Percentiles rank a stretch among this genome's conserved stretches.
phyloP scores from a whole-genome alignment of 1,284 basidiomycete species.

The Trametes versicolor region DNA sequence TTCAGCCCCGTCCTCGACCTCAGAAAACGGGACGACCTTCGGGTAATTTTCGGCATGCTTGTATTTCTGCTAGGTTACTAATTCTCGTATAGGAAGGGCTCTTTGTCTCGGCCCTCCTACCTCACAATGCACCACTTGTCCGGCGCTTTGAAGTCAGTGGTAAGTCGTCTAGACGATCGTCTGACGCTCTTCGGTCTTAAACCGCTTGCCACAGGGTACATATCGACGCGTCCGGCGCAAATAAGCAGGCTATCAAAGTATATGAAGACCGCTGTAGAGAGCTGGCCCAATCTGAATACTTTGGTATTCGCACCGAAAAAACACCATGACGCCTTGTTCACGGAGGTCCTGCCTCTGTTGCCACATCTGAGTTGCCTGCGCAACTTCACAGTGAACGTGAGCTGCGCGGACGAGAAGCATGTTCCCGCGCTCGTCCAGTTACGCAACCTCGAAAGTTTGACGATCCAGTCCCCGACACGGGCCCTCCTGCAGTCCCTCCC shows the following conservation, averaged over 20 bases:
- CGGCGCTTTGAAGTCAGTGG: constrained; percentile 54
- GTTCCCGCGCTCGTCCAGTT: constrained; percentile 48
- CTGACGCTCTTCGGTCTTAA: constrained; percentile 3
- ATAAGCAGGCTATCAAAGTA: constrained; percentile 45
- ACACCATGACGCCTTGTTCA: constrained; percentile 50
- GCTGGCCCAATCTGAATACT: constrained; percentile 51
- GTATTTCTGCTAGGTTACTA: background rate
- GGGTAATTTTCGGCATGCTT: constrained; percentile 39
- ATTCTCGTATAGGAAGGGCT: constrained; percentile 32
- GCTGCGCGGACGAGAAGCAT: constrained; percentile 49
- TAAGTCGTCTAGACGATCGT: constrained; percentile 33
- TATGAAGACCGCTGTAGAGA: constrained; percentile 46
- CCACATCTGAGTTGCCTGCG: constrained; percentile 40
- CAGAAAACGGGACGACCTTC: constrained; percentile 46
- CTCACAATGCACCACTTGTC: constrained; percentile 52
- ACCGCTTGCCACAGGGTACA: constrained; percentile 46
- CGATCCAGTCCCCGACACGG: constrained; percentile 53
- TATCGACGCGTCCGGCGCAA: constrained; percentile 48
- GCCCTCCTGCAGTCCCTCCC: constrained; percentile 56
- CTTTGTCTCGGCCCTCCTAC: constrained; percentile 52
- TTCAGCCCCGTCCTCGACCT: constrained; percentile 47
- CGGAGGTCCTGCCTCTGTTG: constrained; percentile 45
- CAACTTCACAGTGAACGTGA: constrained; percentile 51
- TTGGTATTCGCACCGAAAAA: constrained; percentile 51
- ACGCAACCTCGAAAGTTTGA: constrained; percentile 47